phyloP scores from a whole-genome alignment of 768 basidiomycete genomes.

The Lactarius hengduanensis region DNA sequence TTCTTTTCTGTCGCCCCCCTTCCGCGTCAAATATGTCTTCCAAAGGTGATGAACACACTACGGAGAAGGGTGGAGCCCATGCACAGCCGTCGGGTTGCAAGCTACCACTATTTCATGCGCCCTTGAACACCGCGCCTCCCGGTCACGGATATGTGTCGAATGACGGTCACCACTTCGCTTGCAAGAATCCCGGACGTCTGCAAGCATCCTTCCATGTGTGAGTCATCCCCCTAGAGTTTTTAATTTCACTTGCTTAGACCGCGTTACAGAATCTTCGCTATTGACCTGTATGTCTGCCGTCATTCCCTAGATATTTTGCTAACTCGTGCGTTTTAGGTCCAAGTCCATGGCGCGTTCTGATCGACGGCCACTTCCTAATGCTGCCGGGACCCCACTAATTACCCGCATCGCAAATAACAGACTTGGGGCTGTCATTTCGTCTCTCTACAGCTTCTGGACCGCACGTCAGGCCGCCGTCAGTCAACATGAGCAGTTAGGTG shows the following conservation, averaged over 20 bases:
- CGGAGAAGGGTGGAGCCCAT: slow-evolving; percentile 32
- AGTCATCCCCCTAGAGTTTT: slow-evolving; percentile 29
- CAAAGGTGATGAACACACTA: slow-evolving; percentile 49
- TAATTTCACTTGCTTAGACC: neutral
- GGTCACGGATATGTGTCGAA: slow-evolving; percentile 50
- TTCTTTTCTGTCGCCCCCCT: neutral
- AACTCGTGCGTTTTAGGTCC: slow-evolving; percentile 41
- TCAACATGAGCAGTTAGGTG: slow-evolving; percentile 29
- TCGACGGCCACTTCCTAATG: slow-evolving; percentile 43
- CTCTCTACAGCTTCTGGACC: slow-evolving; percentile 54
- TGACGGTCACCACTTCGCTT: slow-evolving; percentile 55
- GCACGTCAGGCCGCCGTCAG: slow-evolving; percentile 45
- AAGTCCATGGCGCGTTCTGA: slow-evolving; percentile 47
- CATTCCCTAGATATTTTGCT: neutral
- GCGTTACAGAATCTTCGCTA: slow-evolving; percentile 47
- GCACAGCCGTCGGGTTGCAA: slow-evolving; percentile 53
- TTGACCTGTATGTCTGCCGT: slow-evolving; percentile 40
- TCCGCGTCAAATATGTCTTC: no score
- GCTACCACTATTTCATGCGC: slow-evolving; percentile 51
- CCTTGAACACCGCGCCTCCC: slow-evolving; percentile 32
- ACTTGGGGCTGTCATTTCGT: slow-evolving; percentile 56
- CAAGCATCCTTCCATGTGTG: slow-evolving; percentile 60
- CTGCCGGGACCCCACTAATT: slow-evolving; percentile 42
- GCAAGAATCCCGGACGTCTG: slow-evolving; percentile 51
- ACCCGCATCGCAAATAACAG: slow-evolving; percentile 42